phyloP scores from a whole-genome alignment of 1,139 yeast genomes.

The Lipomyces yarrowii region DNA sequence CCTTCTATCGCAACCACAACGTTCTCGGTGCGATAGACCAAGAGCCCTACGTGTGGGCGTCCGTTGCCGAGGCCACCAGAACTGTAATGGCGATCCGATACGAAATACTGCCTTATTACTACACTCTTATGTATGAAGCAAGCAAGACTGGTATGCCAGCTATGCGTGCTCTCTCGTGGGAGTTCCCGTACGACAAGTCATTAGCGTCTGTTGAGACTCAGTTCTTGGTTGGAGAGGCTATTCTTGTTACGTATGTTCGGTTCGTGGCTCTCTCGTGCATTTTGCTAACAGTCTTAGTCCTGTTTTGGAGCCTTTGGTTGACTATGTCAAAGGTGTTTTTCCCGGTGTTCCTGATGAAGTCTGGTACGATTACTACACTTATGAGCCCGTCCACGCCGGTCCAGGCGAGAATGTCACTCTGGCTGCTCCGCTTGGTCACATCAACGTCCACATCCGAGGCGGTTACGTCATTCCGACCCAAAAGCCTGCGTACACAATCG shows the following conservation, averaged over 20 bases:
- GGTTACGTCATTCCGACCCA: constrained; percentile 67
- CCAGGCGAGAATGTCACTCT: constrained; percentile 39
- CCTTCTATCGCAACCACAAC: constrained; percentile 87
- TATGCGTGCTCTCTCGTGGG: constrained; percentile 63
- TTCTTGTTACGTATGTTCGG: constrained; percentile 63
- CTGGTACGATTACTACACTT: constrained; percentile 45
- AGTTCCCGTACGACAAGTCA: constrained; percentile 43
- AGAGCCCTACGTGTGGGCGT: constrained; percentile 77
- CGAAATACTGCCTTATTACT: constrained; percentile 69
- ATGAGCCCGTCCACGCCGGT: constrained; percentile 36
- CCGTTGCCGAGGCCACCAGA: constrained; percentile 41
- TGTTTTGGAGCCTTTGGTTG: constrained; percentile 59
- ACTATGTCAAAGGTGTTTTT: constrained; percentile 52
- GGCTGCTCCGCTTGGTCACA: constrained; percentile 57
- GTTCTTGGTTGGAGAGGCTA: constrained; percentile 68
- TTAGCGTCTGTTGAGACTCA: constrained; percentile 72
- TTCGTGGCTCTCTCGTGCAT: constrained; percentile 9
- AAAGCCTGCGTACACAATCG: constrained; percentile 43
- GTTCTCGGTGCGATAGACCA: constrained; percentile 90
- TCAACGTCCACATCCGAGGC: constrained; percentile 61
- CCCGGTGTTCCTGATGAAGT: constrained; percentile 55
- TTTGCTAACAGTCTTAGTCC: constrained; percentile 42
- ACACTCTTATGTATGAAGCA: constrained; percentile 72
- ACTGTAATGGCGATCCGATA: constrained; percentile 76
- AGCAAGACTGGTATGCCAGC: constrained; percentile 66